Evolutionary conservation across 805 yeast species (phyloP).

Genomic region (Lipomyces yamadae): DNA sequence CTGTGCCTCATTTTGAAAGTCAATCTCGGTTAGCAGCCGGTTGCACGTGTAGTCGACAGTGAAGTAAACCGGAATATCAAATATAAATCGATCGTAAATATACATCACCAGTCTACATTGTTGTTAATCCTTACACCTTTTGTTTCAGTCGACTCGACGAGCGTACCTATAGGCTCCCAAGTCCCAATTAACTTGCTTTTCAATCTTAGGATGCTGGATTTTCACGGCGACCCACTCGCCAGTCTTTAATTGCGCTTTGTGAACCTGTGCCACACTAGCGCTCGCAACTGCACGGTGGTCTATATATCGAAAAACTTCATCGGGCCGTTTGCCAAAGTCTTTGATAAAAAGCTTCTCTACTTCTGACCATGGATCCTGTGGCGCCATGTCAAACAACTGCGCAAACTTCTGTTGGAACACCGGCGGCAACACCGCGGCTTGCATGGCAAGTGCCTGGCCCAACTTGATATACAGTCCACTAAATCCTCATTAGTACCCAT

Average conservation of each 20-base stretch:
- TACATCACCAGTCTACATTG: conserved; percentile 51
- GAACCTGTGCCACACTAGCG: conserved; percentile 78
- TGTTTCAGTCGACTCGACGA: background rate
- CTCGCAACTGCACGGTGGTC: conserved; percentile 70
- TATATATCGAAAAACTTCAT: conserved; percentile 53
- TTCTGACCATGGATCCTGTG: conserved; percentile 56
- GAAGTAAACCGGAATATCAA: conserved; percentile 66
- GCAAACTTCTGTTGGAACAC: conserved; percentile 64
- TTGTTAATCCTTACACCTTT: background rate
- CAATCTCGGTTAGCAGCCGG: conserved; percentile 63
- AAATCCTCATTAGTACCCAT: background rate
- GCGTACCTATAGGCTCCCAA: conserved; percentile 54
- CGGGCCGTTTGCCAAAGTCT: conserved; percentile 52
- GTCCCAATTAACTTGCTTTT: conserved; percentile 65
- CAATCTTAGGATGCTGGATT: conserved; percentile 67
- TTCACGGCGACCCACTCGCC: conserved; percentile 67
- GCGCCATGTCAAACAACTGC: conserved; percentile 70
- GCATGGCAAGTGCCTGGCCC: conserved; percentile 82
- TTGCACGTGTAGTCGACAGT: conserved; percentile 62
- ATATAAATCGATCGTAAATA: conserved; percentile 57
- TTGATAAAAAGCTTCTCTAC: conserved; percentile 40
- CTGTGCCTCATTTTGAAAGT: conserved; percentile 60
- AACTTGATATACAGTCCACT: conserved; percentile 70
- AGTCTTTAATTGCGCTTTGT: conserved; percentile 53
- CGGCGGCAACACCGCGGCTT: conserved; percentile 67